Evolutionary conservation across 2,329 filamentous ascomycete species (phyloP).

Genomic region (Aspergillus fumigatiaffinis): DNA sequence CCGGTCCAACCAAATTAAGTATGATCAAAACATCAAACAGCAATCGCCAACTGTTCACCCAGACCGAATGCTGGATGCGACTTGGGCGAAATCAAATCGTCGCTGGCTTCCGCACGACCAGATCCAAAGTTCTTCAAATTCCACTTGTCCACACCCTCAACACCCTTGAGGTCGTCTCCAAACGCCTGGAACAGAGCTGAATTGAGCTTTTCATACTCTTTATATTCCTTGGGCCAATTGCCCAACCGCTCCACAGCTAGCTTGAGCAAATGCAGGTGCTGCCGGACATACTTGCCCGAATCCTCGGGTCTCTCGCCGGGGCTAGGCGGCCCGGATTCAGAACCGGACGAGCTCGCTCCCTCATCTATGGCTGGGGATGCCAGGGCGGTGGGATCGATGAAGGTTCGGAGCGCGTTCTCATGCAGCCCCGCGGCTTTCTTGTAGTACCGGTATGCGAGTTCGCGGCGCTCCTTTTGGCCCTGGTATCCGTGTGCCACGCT

Average conservation of each 20-base stretch:
- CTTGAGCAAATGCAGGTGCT: conserved; percentile 34
- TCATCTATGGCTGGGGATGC: conserved; percentile 25
- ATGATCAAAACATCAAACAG: not conserved
- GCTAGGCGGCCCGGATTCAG: conserved; percentile 9
- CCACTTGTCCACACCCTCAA: conserved; percentile 47
- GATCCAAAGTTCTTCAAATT: conserved; percentile 40
- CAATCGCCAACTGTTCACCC: conserved; percentile 7
- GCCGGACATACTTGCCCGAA: conserved; percentile 24
- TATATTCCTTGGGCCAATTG: conserved; percentile 43
- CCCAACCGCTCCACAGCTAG: conserved; percentile 34
- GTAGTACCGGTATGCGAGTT: conserved; percentile 34
- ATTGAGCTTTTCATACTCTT: conserved; percentile 45
- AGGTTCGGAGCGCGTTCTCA: conserved; percentile 33
- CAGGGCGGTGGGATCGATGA: conserved; percentile 27
- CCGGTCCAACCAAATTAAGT: too few relatives aligned
- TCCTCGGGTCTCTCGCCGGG: conserved; percentile 21
- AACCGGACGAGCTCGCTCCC: conserved; percentile 19
- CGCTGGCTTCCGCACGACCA: conserved; percentile 43
- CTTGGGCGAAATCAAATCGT: conserved; percentile 22
- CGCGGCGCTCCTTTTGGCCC: conserved; percentile 22
- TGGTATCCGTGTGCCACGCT: conserved; percentile 32
- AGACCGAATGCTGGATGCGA: conserved; percentile 5
- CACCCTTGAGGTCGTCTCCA: conserved; percentile 34
- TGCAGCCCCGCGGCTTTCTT: conserved; percentile 33
- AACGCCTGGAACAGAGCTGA: conserved; percentile 41